Base-by-base conservation (phyloP, 31 red algal genomes). In the Pterothamnion heteromorphum region DNA sequence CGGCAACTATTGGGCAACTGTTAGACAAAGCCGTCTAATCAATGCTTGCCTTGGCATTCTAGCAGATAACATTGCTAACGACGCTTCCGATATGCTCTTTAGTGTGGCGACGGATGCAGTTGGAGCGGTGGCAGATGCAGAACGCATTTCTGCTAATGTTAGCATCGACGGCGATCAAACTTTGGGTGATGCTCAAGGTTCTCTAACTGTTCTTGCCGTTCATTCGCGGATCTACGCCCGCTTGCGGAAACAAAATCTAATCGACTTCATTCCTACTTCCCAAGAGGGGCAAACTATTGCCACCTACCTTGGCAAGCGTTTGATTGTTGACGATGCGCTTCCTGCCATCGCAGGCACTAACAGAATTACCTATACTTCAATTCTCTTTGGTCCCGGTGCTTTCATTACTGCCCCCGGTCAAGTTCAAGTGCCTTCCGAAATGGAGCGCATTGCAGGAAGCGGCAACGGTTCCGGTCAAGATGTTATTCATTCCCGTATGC, bases 391-490 rank as follows among this genome's bases (percentile, higher is more conserved):
- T 33, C 26, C 26, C 72, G 72, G 28, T 32, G 72, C 72, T 28
- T 28, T 78, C 26, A 33, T 33, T 28, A 28, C 31, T 28, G 72
- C 28, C 72, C 72, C 28, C 31, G 72, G 72, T 33, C 72, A 32
- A 33, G 28, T 33, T 33, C 26, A 78, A 33, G 72, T 78, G 72
- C 72, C 72, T 28, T 32, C 72, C 72, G 72, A 78, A 33, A 78
- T 33, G 28, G 31, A 78, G 72, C 72, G 72, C 72, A 32, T 32
- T 33, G 28, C 72, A 33, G 72, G 31, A 28, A 78, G 72, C 72
- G 72, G 72, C 72, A 78, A 78, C 72, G 72, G 72, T 78, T 28
- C 28, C 72, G 72, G 72, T 78, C 31, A 28, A 33, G 72, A 78
- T 28, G 72, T 78, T 28, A 28, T 78, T 33, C 31, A 78, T 33